Percentiles rank a stretch among this genome's conserved stretches.
Conservation (phyloP, 768 basidiomycete genomes). For the Exidia glandulosa region DNA sequence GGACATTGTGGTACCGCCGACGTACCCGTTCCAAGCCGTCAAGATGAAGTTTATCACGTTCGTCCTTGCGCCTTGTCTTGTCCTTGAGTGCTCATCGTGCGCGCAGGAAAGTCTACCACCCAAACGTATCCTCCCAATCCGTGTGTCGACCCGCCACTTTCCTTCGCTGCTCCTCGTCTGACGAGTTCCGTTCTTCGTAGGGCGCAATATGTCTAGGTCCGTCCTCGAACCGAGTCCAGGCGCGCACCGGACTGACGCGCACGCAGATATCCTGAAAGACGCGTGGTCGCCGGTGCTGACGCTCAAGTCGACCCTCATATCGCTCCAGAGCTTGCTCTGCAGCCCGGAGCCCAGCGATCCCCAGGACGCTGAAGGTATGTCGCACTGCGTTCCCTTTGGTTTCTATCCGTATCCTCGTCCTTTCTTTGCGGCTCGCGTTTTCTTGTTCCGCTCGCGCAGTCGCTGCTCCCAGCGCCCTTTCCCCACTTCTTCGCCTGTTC, state of each 20-base stretch:
- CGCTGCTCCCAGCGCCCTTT: no score
- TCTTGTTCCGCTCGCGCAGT: no score
- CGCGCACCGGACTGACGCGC: not conserved
- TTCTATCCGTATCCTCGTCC: not conserved
- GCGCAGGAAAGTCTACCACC: constrained; percentile 73
- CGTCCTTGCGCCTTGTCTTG: constrained; percentile 8
- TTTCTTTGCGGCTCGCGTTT: not conserved
- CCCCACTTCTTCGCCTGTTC: no score
- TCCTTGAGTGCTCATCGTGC: not conserved
- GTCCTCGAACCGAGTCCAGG: not conserved
- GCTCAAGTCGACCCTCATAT: constrained; percentile 91
- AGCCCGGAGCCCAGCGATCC: constrained; percentile 94
- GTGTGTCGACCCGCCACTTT: not conserved
- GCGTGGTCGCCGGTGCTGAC: constrained; percentile 95
- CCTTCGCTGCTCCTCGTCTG: not conserved
- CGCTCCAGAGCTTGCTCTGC: constrained; percentile 84
- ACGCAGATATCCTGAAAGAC: constrained; percentile 42
- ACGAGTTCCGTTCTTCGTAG: not conserved
- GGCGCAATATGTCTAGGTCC: constrained; percentile 93
- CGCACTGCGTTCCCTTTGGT: not conserved
- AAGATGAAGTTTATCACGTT: constrained; percentile 96
- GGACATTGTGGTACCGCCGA: constrained; percentile 90
- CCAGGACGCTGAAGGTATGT: constrained; percentile 74
- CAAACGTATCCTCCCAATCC: constrained; percentile 87
- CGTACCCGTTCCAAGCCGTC: constrained; percentile 86